Evolutionary conservation across 1,139 yeast species (phyloP).

Genomic region (Blastobotrys ciferrii): DNA sequence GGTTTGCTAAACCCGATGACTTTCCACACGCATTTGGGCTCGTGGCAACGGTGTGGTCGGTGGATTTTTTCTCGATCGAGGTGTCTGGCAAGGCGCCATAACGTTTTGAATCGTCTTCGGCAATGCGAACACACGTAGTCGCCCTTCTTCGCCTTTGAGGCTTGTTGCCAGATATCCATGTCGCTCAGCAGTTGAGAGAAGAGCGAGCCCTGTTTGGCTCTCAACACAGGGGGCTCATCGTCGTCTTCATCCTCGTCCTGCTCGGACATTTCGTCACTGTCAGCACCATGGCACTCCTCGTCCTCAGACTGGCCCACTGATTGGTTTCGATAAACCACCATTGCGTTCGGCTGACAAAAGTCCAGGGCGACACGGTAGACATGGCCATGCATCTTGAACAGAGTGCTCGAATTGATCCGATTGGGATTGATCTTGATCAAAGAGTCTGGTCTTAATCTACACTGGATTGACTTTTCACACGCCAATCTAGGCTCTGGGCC

Average conservation of each 20-base stretch:
- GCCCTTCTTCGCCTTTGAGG: background rate
- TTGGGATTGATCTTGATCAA: background rate
- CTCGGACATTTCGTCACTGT: background rate
- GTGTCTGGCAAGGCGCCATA: background rate
- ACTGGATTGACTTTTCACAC: no score
- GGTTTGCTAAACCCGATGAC: background rate
- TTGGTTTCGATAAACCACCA: background rate
- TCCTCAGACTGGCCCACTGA: no score
- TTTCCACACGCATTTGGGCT: background rate
- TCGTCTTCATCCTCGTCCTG: no score
- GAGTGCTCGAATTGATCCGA: background rate
- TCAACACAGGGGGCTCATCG: no score
- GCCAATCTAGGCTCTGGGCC: no score
- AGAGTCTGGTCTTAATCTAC: background rate
- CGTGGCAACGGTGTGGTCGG: background rate
- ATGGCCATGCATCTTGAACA: background rate
- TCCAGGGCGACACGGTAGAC: background rate
- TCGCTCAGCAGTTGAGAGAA: no score
- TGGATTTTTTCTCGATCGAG: background rate
- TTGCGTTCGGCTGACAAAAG: background rate
- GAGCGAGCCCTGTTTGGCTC: no score
- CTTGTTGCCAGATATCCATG: background rate
- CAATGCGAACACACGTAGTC: background rate
- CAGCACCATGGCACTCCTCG: no score
- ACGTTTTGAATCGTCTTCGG: background rate